A percentile compares a stretch with the other conserved stretches of the same genome.
These are phyloP conservation scores for Globisporangium spiculum DNA, from an alignment of 352 stramenopile genomes.

Conservation along the genomic window DNA sequence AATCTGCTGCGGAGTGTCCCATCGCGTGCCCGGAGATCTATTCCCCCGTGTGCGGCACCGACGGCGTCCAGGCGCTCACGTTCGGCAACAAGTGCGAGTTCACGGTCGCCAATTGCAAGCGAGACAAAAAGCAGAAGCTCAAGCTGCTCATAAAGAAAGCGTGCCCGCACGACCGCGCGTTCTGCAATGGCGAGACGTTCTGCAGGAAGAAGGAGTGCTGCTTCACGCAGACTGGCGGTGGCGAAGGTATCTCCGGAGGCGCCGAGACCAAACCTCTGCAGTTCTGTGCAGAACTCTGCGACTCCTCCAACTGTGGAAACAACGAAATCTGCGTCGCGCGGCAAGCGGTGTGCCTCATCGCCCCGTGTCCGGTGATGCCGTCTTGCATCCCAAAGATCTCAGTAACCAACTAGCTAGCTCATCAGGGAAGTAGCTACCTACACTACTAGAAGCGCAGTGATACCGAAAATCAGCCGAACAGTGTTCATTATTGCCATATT, in stretches of 20 bases:
- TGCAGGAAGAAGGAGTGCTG: not conserved
- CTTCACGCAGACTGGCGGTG: not conserved
- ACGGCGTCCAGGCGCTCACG: not conserved
- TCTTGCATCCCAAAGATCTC: not conserved
- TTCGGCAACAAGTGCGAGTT: not conserved
- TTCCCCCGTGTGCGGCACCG: not conserved
- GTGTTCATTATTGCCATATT: not conserved
- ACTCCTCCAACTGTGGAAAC: not conserved
- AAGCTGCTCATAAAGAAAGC: not conserved
- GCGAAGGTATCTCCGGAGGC: too few species aligned
- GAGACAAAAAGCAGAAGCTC: not conserved
- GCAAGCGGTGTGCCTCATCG: not conserved
- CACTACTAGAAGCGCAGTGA: too few species aligned
- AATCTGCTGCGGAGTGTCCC: not conserved
- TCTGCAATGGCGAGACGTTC: not conserved
- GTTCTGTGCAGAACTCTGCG: not conserved
- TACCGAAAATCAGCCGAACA: not conserved
- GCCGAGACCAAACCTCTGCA: not conserved
- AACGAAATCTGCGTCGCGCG: not conserved
- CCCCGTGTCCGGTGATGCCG: not conserved
- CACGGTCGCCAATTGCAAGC: not conserved
- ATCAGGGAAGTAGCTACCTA: not conserved
- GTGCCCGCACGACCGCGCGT: not conserved
- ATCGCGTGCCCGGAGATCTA: not conserved
- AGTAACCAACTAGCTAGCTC: not conserved